Conservation (phyloP, 345 rosid species). For the Mallotus nudiflorus region DNA sequence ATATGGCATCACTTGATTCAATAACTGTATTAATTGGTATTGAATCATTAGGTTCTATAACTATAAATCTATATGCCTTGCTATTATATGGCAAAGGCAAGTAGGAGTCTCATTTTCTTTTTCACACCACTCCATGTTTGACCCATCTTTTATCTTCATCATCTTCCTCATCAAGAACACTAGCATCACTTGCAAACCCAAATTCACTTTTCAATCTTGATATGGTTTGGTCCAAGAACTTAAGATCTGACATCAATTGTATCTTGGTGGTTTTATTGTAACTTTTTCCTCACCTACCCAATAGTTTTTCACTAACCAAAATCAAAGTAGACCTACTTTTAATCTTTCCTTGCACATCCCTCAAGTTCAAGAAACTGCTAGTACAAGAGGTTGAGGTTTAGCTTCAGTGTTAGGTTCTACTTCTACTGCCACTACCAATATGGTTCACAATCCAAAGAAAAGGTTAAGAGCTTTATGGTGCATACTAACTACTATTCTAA, state of each 20-base stretch:
- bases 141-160: slow-evolving; percentile 41
- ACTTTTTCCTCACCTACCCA: slow-evolving; percentile 38
- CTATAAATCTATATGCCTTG: no score
- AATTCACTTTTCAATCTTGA: slow-evolving; percentile 48
- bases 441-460: slow-evolving; percentile 70
- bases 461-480: slow-evolving; percentile 85
- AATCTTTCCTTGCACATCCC: slow-evolving; percentile 15
- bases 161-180: slow-evolving; percentile 28
- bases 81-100: no score
- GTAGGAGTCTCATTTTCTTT: no score
- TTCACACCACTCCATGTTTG: slow-evolving; percentile 41
- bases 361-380: slow-evolving; percentile 13
- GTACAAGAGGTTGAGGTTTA: not conserved
- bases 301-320: slow-evolving; percentile 31
- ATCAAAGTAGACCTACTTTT: slow-evolving; percentile 17
- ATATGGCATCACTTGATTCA: no score
- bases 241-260: slow-evolving; percentile 51
- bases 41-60: no score
- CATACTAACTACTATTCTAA: slow-evolving; percentile 89
- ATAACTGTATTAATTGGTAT: no score
- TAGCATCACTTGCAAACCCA: slow-evolving; percentile 26
- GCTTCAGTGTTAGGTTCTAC: slow-evolving; percentile 25
- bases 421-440: slow-evolving; percentile 20
- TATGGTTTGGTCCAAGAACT: slow-evolving; percentile 50
- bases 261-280: slow-evolving; percentile 46